These are phyloP conservation scores for Saitozyma sp. DNA, from an alignment of 768 basidiomycete genomes.

Conservation along the genomic window DNA sequence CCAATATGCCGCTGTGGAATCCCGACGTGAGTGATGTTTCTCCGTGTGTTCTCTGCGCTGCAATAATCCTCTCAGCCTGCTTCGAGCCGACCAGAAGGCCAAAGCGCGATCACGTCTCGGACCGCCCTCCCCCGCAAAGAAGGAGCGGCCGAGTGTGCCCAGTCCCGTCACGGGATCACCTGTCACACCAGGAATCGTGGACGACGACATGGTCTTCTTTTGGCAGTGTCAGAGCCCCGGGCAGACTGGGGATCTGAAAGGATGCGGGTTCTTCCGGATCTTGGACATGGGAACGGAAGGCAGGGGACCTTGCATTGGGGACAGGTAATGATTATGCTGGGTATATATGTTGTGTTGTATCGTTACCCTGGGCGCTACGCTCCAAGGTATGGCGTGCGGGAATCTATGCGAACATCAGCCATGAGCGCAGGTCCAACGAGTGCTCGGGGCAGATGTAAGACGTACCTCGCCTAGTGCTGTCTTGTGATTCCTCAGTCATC, in stretches of 20 bases:
- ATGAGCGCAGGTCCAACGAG: background rate
- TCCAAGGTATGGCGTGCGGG: background rate
- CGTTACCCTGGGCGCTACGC: too few relatives aligned
- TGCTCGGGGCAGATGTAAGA: background rate
- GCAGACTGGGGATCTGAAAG: constrained; percentile 46
- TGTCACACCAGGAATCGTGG: constrained; percentile 8
- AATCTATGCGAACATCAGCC: constrained; percentile 5
- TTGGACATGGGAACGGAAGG: constrained; percentile 48
- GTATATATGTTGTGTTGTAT: too few relatives aligned
- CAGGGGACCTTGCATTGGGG: constrained; percentile 44
- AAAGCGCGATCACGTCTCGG: constrained; percentile 33
- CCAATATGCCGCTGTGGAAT: constrained; percentile 49
- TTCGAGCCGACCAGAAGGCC: constrained; percentile 52
- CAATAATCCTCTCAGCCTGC: constrained; percentile 23
- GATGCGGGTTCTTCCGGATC: constrained; percentile 51
- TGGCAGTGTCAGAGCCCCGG: constrained; percentile 51
- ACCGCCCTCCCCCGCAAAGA: constrained; percentile 11
- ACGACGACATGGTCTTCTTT: constrained; percentile 46
- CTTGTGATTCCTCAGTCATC: background rate
- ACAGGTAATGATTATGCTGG: constrained; percentile 1
- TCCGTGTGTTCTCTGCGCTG: background rate
- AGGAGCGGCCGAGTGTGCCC: background rate
- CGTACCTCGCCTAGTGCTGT: background rate
- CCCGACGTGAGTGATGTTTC: constrained; percentile 39
- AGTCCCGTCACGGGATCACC: background rate